Evolutionary conservation across 1,284 basidiomycete species (phyloP), one percentile per base, ranked within the genome.

Genomic region (Moesziomyces parantarcticus): DNA sequence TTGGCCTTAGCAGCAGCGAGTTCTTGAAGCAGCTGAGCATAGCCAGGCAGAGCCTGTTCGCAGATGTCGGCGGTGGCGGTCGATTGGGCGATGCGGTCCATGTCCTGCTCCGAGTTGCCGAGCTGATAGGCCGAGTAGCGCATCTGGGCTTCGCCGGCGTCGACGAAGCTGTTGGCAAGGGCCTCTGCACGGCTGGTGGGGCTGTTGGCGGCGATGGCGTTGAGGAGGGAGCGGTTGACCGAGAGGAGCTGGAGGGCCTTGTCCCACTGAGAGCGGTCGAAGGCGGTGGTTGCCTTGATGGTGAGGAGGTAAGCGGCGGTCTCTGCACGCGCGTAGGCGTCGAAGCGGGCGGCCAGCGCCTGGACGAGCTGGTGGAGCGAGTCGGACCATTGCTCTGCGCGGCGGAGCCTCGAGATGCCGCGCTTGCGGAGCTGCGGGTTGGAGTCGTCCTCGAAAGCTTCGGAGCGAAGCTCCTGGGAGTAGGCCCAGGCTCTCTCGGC

Each of bases 401-500:
- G 91, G 34, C 93, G 89, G 84, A 94, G 92, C 58, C 93, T 90
- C 10, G 90, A 89, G 5, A 91, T 90, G 29, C 92, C 91, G 61
- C 88, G 91, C 72, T 91, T 90, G 44, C 90, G 88, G 49, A 90
- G 86, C 21, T 88, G 85, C 42, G 87, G 86, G 20, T 89, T 87
- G 26, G 86, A 85, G 6, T 86, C 86, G 49, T 87, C 84, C 49
- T 88, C 87, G 16, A 88, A 84, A 13, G 90, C 86, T 54, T 87
- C 85, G 3, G 88, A 84, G 55, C 88, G 86, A 42, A 95, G 88
- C 72, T 94, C 92, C 84, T 94, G 92, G 10, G 93, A 90, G 84
- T 92, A 90, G 1, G 92, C 90, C 89, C 93, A 94, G n/a, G 93
- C 92, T 49, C 94, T 89, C 84, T 97, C 94, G 7, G 93, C 89